These are phyloP conservation scores for Zymoseptoria passerinii DNA, from an alignment of 2,329 filamentous ascomycete genomes.

Conservation along the genomic window DNA sequence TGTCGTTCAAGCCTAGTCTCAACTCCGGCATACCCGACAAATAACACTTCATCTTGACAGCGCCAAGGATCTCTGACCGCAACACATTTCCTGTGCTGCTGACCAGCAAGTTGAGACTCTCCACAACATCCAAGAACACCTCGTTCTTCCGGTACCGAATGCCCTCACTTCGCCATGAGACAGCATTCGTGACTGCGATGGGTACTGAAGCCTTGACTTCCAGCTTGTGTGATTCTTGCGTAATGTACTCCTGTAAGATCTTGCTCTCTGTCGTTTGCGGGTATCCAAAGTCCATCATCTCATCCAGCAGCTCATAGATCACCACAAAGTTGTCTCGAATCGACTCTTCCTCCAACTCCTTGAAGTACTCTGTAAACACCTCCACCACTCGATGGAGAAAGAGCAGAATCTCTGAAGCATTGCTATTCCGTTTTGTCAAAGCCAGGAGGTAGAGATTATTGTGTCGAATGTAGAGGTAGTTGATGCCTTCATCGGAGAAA, in stretches of 20 bases:
- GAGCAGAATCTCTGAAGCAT: constrained; percentile 94
- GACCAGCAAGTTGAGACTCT: constrained; percentile 91
- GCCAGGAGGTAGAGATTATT: constrained; percentile 98
- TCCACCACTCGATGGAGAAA: constrained; percentile 98
- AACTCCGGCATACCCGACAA: constrained; percentile 96
- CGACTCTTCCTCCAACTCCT: constrained; percentile 95
- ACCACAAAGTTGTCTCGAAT: constrained; percentile 99
- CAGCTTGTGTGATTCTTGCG: constrained; percentile 96
- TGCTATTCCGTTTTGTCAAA: constrained; percentile 96
- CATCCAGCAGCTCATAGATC: constrained; percentile 95
- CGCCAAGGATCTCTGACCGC: constrained; percentile 89
- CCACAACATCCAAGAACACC: constrained; percentile 94
- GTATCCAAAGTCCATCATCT: constrained; percentile 99
- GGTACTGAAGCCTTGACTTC: constrained; percentile 93
- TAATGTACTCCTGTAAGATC: constrained; percentile 94
- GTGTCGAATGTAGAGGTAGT: constrained; percentile 98
- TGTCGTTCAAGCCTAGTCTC: constrained; percentile 90
- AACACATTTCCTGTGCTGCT: constrained; percentile 91
- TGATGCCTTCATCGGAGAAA: constrained; percentile 98
- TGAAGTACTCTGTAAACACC: constrained; percentile 99
- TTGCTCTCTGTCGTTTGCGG: constrained; percentile 97
- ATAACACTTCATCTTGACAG: constrained; percentile 99
- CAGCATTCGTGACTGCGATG: constrained; percentile 96
- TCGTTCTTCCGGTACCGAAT: constrained; percentile 99
- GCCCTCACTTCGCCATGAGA: constrained; percentile 95